Evolutionary conservation across 1,139 yeast genomes (phyloP).

Genomic region (Hanseniaspora uvarum): DNA sequence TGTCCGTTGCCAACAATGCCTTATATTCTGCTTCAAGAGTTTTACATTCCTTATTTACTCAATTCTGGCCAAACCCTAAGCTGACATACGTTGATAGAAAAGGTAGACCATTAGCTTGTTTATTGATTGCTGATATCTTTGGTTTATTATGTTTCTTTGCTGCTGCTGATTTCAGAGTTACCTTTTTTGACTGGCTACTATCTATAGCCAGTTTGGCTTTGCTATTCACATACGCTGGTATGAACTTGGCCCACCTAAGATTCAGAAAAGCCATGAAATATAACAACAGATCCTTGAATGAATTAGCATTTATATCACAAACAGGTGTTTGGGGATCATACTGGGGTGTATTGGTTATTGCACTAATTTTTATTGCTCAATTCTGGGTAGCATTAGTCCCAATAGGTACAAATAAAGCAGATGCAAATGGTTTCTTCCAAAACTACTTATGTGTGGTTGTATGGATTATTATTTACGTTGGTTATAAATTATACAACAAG

Average conservation of each 20-base stretch:
- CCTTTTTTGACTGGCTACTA: conserved; percentile 50
- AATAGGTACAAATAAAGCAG: conserved; percentile 35
- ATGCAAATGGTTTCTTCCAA: conserved; percentile 46
- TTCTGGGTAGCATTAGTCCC: conserved; percentile 64
- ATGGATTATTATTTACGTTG: conserved; percentile 41
- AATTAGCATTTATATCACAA: conserved; percentile 43
- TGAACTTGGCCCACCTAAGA: conserved; percentile 46
- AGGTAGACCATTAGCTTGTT: conserved; percentile 51
- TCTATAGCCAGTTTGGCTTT: conserved; percentile 54
- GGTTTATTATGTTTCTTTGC: conserved; percentile 49
- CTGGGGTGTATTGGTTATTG: conserved; percentile 37
- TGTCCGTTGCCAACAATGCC: conserved; percentile 45
- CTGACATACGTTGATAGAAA: conserved; percentile 44
- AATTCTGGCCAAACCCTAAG: conserved; percentile 7
- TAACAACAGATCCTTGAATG: conserved; percentile 44
- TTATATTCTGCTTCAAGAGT: conserved; percentile 36
- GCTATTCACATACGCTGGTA: conserved; percentile 50
- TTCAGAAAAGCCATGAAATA: conserved; percentile 47
- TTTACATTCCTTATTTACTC: conserved; percentile 47
- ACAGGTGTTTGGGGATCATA: conserved; percentile 43
- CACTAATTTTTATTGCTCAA: conserved; percentile 43
- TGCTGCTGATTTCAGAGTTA: conserved; percentile 43
- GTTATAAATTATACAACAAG: conserved; percentile 45
- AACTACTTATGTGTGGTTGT: conserved; percentile 54
- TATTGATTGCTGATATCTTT: conserved; percentile 38